Conservation (phyloP, 441 rosid genomes). For the Pelargonium citronellum region DNA sequence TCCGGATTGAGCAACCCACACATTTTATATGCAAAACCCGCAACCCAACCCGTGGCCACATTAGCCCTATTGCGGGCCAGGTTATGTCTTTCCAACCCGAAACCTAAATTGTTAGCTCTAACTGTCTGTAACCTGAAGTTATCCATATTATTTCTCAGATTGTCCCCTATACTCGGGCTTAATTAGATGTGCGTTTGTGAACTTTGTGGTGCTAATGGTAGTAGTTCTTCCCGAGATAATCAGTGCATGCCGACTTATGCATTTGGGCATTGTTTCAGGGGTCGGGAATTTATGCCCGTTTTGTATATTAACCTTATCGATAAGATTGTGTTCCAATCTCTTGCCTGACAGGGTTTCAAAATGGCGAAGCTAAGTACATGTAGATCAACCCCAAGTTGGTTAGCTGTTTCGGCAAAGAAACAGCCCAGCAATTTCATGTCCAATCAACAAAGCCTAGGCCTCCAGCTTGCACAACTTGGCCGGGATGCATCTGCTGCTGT, state of each 20-base stretch:
- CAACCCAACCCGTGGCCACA: too few relatives aligned
- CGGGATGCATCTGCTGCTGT: conserved; percentile 99
- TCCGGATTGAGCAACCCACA: too few relatives aligned
- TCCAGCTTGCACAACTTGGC: conserved; percentile 88
- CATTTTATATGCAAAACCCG: too few relatives aligned
- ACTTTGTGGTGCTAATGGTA: too few relatives aligned
- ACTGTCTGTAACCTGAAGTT: too few relatives aligned
- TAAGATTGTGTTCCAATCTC: neutral
- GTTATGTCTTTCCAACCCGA: too few relatives aligned
- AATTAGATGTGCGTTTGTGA: too few relatives aligned
- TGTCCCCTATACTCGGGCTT: too few relatives aligned
- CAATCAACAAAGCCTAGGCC: conserved; percentile 85
- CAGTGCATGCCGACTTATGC: neutral
- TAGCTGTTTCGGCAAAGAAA: conserved; percentile 74
- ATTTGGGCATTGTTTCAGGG: neutral
- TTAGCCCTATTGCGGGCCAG: too few relatives aligned
- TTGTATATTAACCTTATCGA: neutral
- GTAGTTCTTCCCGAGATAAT: too few relatives aligned
- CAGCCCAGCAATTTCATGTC: conserved; percentile 77
- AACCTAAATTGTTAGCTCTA: too few relatives aligned
- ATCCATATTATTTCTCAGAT: too few relatives aligned
- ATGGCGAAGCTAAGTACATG: conserved; percentile 70
- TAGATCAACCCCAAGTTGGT: conserved; percentile 72
- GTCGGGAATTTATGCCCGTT: neutral
- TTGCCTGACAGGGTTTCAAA: conserved; percentile 64